Percentiles rank a stretch among this genome's conserved stretches.
phyloP scores from a whole-genome alignment of 2,329 filamentous ascomycete genomes.

The Annulohypoxylon truncatum region DNA sequence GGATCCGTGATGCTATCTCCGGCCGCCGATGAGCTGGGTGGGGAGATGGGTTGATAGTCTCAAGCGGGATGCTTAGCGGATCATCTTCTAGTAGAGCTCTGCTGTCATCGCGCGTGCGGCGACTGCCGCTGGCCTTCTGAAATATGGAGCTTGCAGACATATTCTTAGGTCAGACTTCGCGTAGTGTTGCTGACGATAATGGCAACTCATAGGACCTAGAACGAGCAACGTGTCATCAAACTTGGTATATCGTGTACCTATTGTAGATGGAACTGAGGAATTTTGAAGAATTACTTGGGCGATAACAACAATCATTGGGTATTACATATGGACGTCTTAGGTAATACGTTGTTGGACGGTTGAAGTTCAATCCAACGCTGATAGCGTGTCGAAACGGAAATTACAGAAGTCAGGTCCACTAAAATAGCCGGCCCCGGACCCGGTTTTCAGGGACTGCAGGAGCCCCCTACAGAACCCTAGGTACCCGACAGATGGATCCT shows the following conservation, averaged over 20 bases:
- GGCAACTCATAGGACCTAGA: background rate
- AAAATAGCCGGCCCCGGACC: slow-evolving; percentile 7
- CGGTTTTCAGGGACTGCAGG: slow-evolving; percentile 18
- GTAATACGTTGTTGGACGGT: slow-evolving; percentile 1
- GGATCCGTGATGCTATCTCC: slow-evolving; percentile 3
- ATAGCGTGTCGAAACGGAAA: background rate
- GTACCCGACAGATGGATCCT: background rate
- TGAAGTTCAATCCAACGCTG: slow-evolving; percentile 3
- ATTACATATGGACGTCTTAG: background rate
- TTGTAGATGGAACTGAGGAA: background rate
- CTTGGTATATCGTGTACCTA: background rate
- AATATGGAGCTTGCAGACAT: slow-evolving; percentile 28
- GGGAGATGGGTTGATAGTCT: slow-evolving; percentile 20
- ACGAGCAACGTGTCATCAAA: background rate
- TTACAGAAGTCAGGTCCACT: slow-evolving; percentile 16
- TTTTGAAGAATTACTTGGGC: background rate
- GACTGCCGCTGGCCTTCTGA: background rate
- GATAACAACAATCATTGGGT: background rate
- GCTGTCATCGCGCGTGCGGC: slow-evolving; percentile 30
- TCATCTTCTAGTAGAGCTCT: slow-evolving; percentile 43
- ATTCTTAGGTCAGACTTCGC: slow-evolving; percentile 2
- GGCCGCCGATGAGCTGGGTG: slow-evolving; percentile 5
- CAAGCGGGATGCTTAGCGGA: slow-evolving; percentile 41
- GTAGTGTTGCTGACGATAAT: background rate
- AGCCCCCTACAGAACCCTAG: background rate